Conservation (phyloP, 768 basidiomycete genomes). For the Podaxis sp. region DNA sequence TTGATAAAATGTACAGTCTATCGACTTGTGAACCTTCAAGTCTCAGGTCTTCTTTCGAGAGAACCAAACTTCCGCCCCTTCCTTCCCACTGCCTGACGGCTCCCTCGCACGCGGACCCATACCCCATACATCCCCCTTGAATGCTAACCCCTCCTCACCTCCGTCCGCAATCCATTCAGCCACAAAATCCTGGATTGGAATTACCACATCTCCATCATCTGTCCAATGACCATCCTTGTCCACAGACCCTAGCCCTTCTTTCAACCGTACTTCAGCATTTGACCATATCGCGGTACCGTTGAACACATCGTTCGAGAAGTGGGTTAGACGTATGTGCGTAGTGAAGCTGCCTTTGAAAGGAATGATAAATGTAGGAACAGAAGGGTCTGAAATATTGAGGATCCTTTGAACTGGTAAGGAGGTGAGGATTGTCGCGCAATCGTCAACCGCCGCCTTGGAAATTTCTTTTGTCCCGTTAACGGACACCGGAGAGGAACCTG, state of each 20-base stretch:
- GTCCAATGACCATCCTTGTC: conserved; percentile 6
- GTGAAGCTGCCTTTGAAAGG: conserved; percentile 34
- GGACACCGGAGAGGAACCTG: not conserved
- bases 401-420: conserved; percentile 24
- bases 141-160: conserved; percentile 35
- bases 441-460: not conserved
- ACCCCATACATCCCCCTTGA: conserved; percentile 41
- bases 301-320: conserved; percentile 38
- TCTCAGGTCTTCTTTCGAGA: not conserved
- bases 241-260: conserved; percentile 24
- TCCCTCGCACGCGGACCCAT: conserved; percentile 31
- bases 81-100: conserved; percentile 30
- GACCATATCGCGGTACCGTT: conserved; percentile 39
- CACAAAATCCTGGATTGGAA: conserved; percentile 32
- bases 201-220: conserved; percentile 29
- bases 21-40: too few species aligned
- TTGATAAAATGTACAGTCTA: too few species aligned
- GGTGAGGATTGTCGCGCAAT: not conserved
- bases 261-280: conserved; percentile 29
- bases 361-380: conserved; percentile 33
- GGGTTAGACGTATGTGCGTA: conserved; percentile 36
- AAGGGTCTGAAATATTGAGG: conserved; percentile 24
- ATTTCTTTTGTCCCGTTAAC: not conserved
- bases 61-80: conserved; percentile 42
- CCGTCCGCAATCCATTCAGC: conserved; percentile 37